Evolutionary conservation across 768 basidiomycete species (phyloP), one percentile per base, ranked within the genome.

Genomic region (Wakefieldia striispora): DNA sequence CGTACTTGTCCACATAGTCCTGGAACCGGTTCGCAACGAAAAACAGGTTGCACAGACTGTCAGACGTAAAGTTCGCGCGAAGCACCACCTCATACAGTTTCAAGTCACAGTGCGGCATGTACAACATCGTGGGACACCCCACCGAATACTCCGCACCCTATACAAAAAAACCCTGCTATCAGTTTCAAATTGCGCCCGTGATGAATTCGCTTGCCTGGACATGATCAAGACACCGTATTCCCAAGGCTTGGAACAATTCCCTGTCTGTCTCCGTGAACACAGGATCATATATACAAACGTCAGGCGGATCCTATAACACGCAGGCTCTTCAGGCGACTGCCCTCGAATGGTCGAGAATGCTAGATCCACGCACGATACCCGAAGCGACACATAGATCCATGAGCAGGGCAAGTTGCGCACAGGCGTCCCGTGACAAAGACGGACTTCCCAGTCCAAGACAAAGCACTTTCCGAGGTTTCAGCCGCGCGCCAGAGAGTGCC

Each of bases 91-190:
- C 86, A 64, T 89, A 87, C 23, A 90, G 73, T 52, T 75, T 75
- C 65, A 85, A 61, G 60, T 87, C 85, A 63, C 88, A 89, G 65
- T 90, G 88, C 19, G 86, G 88, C 86, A 89, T 88, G 69, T 80
- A 88, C 46, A 83, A 71, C 47, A 91, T 71, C 40, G 85, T 87
- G 54, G 82, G 80, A 47, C 55, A 43, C 23, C 56, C 53, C 40
- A 71, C 31, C 14, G 50, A 47, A 49, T 75, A 64, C 45, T 62
- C 63, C 20, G 65, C 66, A 21, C 62, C 63, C 74, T 78, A 58
- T 20, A 42, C n/a, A n/a, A n/a, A n/a, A n/a, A 21, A 53, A 45
- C 17, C 43, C 31, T 24, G 31, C 40, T 24, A 36, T 62, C 6
- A 52, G 56, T 43, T 36, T 42, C 47, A 42, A 45, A 38, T 52